A percentile compares a stretch with the other conserved stretches of the same genome.
Evolutionary conservation across 768 basidiomycete genomes (phyloP).

Genomic region (Amanita phalloides): DNA sequence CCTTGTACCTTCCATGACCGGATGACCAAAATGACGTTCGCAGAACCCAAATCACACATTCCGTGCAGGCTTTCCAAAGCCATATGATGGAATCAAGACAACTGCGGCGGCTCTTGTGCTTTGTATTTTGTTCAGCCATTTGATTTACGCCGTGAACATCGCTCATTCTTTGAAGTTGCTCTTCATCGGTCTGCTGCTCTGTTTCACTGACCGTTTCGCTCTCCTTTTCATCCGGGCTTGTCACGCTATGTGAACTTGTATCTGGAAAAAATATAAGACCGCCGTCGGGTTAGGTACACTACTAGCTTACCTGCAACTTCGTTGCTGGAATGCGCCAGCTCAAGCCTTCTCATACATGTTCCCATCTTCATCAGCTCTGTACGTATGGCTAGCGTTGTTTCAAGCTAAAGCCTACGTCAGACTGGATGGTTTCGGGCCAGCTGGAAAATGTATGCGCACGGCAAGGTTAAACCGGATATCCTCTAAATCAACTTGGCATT

Average conservation of each 20-base stretch:
- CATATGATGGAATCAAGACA: neutral
- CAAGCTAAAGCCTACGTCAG: neutral
- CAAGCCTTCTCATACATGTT: neutral
- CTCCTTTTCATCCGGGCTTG: neutral
- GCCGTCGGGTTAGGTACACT: neutral
- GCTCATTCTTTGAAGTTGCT: neutral
- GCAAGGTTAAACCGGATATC: neutral
- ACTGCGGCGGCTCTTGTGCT: too few species aligned
- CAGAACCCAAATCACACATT: neutral
- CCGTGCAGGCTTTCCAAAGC: neutral
- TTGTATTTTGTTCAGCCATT: neutral
- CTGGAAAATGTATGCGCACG: neutral
- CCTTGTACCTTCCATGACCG: neutral
- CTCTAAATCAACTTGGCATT: neutral
- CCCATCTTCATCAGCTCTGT: neutral
- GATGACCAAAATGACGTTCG: neutral
- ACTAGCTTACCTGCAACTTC: neutral
- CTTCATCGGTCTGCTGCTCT: neutral
- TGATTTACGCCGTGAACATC: neutral
- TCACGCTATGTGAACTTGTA: neutral
- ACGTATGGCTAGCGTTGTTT: neutral
- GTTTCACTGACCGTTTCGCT: neutral
- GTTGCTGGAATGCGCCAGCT: neutral
- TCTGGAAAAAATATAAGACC: neutral
- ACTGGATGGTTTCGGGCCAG: neutral